These are phyloP conservation scores for Balakata baccata DNA, from an alignment of 345 rosid species.

Conservation along the genomic window DNA sequence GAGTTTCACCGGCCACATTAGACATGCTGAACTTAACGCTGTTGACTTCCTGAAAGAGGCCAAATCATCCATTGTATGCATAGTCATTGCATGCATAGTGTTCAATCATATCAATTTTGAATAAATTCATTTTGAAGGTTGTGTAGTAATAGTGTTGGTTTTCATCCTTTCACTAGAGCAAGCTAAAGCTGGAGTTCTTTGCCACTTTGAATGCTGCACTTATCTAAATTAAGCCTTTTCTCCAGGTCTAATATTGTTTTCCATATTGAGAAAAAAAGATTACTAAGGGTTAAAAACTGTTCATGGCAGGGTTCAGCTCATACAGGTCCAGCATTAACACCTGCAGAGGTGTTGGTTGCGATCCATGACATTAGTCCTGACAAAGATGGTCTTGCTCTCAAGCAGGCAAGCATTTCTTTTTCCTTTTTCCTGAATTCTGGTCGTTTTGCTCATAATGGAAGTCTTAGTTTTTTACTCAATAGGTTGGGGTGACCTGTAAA, in stretches of 20 bases:
- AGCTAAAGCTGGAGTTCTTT: neutral
- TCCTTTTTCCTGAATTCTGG: neutral
- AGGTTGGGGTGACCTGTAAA: neutral
- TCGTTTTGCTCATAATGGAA: slow-evolving; percentile 17
- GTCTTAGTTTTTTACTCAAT: slow-evolving; percentile 7
- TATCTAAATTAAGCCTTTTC: neutral
- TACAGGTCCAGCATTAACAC: slow-evolving; percentile 97
- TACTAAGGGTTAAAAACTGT: slow-evolving; percentile 14
- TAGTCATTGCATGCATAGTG: too few relatives aligned
- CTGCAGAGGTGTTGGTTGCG: slow-evolving; percentile 94
- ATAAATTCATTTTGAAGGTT: neutral
- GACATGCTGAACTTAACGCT: neutral
- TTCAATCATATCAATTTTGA: neutral
- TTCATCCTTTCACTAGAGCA: neutral
- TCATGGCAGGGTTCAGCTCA: slow-evolving; percentile 91
- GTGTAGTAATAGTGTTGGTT: neutral
- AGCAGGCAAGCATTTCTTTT: slow-evolving; percentile 48
- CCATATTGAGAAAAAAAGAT: neutral
- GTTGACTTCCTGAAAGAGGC: neutral
- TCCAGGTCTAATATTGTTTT: neutral
- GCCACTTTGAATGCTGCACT: neutral
- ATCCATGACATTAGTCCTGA: slow-evolving; percentile 86
- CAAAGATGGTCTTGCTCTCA: slow-evolving; percentile 76
- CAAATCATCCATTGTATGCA: neutral
- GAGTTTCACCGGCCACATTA: neutral